Evolutionary conservation across 2,329 filamentous ascomycete species (phyloP).

Genomic region (Neofusicoccum laricinum): DNA sequence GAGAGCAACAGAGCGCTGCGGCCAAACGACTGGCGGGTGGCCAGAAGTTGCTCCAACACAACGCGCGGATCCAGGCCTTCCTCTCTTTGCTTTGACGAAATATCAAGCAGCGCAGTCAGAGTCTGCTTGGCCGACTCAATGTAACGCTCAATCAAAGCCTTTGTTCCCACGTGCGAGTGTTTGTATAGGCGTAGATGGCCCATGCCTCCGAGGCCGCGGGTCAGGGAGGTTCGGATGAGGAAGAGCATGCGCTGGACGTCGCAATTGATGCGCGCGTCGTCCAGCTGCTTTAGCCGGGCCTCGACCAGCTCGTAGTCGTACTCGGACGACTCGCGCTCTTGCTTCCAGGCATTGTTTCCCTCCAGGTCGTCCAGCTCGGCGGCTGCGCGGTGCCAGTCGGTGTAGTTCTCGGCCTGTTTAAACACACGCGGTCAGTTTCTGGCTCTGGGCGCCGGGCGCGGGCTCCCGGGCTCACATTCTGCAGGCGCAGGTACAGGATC

Average conservation of each 20-base stretch:
- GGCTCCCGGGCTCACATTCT: slow-evolving; percentile 52
- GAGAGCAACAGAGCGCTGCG: slow-evolving; percentile 79
- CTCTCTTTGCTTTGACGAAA: slow-evolving; percentile 49
- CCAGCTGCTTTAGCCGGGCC: slow-evolving; percentile 67
- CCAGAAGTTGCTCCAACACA: slow-evolving; percentile 67
- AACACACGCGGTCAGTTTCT: slow-evolving; percentile 18
- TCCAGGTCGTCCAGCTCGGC: slow-evolving; percentile 75
- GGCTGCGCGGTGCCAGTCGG: slow-evolving; percentile 74
- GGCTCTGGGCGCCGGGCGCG: background rate
- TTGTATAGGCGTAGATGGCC: slow-evolving; percentile 78
- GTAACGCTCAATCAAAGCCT: slow-evolving; percentile 81
- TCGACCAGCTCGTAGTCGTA: slow-evolving; percentile 71
- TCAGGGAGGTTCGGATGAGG: slow-evolving; percentile 74
- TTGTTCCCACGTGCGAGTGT: slow-evolving; percentile 82
- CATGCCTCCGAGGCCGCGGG: slow-evolving; percentile 81
- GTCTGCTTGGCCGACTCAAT: slow-evolving; percentile 76
- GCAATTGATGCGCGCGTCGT: slow-evolving; percentile 67
- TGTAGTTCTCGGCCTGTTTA: slow-evolving; percentile 61
- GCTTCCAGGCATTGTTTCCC: slow-evolving; percentile 79
- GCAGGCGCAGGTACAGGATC: slow-evolving; percentile 62
- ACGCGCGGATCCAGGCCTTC: slow-evolving; percentile 56
- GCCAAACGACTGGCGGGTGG: slow-evolving; percentile 77
- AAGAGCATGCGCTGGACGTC: slow-evolving; percentile 77
- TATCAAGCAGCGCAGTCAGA: slow-evolving; percentile 67
- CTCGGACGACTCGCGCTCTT: slow-evolving; percentile 61